These are phyloP conservation scores for Cyclocybe aegerita DNA, from an alignment of 768 basidiomycete species.

Conservation along the genomic window DNA sequence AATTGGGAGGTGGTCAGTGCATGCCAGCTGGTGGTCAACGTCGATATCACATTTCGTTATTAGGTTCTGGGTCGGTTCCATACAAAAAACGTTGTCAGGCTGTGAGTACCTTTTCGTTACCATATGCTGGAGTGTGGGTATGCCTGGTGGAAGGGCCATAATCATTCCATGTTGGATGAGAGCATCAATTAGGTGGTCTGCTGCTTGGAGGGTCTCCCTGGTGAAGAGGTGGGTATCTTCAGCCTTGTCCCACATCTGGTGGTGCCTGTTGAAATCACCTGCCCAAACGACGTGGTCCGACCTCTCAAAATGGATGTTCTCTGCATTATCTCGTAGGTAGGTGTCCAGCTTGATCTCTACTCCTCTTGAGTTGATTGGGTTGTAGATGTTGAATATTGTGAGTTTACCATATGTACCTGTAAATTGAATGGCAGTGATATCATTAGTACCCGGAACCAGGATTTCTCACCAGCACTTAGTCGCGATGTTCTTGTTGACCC, in stretches of 20 bases:
- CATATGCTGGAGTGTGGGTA: slow-evolving; percentile 29
- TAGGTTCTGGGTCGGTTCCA: slow-evolving; percentile 10
- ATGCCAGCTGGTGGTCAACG: slow-evolving; percentile 9
- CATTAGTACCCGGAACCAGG: slow-evolving; percentile 13
- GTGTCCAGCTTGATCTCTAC: background rate
- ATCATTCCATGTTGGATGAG: slow-evolving; percentile 23
- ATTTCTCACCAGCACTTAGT: slow-evolving; percentile 19
- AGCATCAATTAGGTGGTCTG: slow-evolving; percentile 26
- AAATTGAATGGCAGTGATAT: slow-evolving; percentile 26
- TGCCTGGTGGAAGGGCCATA: slow-evolving; percentile 30
- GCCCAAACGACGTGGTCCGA: slow-evolving; percentile 26
- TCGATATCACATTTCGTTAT: slow-evolving; percentile 26
- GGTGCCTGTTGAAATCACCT: slow-evolving; percentile 41
- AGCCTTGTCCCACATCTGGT: slow-evolving; percentile 36
- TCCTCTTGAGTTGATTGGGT: slow-evolving; percentile 11
- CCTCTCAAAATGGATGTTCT: background rate
- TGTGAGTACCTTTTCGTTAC: slow-evolving; percentile 32
- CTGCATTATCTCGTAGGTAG: background rate
- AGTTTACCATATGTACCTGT: slow-evolving; percentile 9
- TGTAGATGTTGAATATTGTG: slow-evolving; percentile 27
- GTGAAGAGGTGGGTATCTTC: slow-evolving; percentile 34
- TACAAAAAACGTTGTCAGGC: slow-evolving; percentile 42
- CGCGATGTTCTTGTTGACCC: slow-evolving; percentile 18
- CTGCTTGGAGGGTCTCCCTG: slow-evolving; percentile 9
- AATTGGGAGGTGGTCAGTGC: slow-evolving; percentile 44